Evolutionary conservation across 768 basidiomycete genomes (phyloP), one percentile per base, ranked within the genome.

Genomic region (Tricholoma matsutake): DNA sequence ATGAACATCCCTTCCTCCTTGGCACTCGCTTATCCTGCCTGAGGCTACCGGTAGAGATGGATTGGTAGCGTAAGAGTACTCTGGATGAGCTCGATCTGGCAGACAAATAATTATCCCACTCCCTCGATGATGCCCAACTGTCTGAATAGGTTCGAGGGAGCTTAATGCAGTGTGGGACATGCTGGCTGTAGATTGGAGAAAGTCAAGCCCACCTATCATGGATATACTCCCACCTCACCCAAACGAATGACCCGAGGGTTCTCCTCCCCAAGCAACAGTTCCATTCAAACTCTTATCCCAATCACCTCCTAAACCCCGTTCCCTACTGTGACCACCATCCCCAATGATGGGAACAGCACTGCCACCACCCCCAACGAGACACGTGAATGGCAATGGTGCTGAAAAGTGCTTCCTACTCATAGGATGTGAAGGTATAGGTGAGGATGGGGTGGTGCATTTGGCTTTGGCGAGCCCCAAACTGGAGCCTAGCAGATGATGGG

Each of bases 291-390:
- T 18, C 51, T 6, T 39, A 47, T 54, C 55, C 35, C 10, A 13
- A 39, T 6, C 45, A 52, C 35, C 56, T 20, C 20, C 6, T 49
- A 51, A 5, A n/a, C 31, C 14, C 45, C 54, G 1, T 16, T 25
- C 59, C 4, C 18, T 29, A 1, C 55, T n/a, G n/a, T n/a, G n/a
- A n/a, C 64, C 0, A 45, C 64, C 18, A 56, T 63, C 1, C 58
- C 66, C 62, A 0, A 67, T 61, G 2, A 67, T 52, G 0, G 66
- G 54, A 14, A 54, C 54, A 4, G 57, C 61, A 4, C 52, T 37
- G 25, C 13, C 7, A 4, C 25, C 45, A 13, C 53, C 35, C 11
- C 18, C 43, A 4, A 47, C 29, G 37, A 59, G 54, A 18, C 54
- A 58, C 18, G 58, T 56, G n/a, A 59, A 47, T 2, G 62, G 49